Evolutionary conservation across 805 yeast species (phyloP), one percentile per base, ranked within the genome.

Genomic region (Candida sithepensis): DNA sequence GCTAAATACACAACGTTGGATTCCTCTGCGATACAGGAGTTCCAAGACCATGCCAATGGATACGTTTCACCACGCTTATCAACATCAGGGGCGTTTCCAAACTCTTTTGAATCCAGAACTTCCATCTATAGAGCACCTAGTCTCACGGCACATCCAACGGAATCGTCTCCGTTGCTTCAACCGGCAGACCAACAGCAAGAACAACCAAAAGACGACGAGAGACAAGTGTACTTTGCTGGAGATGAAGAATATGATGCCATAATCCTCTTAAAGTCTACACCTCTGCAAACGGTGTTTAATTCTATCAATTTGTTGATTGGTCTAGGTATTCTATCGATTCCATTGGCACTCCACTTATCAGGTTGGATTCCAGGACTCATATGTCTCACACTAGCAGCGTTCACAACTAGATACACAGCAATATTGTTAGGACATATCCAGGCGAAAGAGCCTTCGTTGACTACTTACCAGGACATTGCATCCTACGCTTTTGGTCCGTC

Each of bases 291-390:
- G 0, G 69, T 84, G 4, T 85, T 86, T 71, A 87, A 87, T 56
- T 82, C 91, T 1, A 81, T 86, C 42, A 87, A 87, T 60, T 85
- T 85, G 0, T 67, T 87, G 24, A 80, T 87, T 53, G 95, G 95
- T 0, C 77, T 87, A 34, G 94, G 92, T 1, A 71, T 87, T 43
- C 70, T 87, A 39, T 83, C 94, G 0, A 69, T 87, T 42, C 91
- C 95, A 0, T 69, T 82, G 51, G 95, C 86, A 1, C 65, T 87
- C 46, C 75, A 72, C 53, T 72, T 81, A 40, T 74, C 90, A 1
- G 95, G 95, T 3, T 81, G 89, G 84, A 55, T 80, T 2, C 47
- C 68, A 9, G 88, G 88, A 0, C 46, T 73, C 0, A 20, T 72
- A 1, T 55, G 75, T 7, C 56, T 83, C 19, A 41, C 70, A 0